phyloP scores from a whole-genome alignment of 495 filamentous ascomycete species.

The Podospora anserina region DNA sequence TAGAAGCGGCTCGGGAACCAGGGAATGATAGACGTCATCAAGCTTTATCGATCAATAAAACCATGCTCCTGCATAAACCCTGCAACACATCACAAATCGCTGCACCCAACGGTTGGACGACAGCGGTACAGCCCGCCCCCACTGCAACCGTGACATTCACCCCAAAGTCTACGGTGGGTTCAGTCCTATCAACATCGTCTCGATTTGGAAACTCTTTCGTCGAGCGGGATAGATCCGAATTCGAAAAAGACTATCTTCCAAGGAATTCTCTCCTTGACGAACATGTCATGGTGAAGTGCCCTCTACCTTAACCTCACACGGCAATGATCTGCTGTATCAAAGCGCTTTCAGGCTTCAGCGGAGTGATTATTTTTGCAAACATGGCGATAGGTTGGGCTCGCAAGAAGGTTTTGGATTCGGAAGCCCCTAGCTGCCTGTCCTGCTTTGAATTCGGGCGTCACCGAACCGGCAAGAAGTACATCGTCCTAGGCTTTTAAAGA shows the following conservation, averaged over 20 bases:
- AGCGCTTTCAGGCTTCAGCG: background rate
- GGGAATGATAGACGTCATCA: too few species aligned
- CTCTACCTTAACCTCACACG: background rate
- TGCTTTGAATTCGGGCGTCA: background rate
- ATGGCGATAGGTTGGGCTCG: background rate
- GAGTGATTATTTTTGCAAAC: background rate
- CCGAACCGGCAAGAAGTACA: too few species aligned
- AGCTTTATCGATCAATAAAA: too few species aligned
- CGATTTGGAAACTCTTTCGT: conserved; percentile 1
- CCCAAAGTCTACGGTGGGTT: background rate
- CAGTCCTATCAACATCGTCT: background rate
- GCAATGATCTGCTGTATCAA: background rate
- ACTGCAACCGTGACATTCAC: conserved; percentile 7
- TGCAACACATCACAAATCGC: too few species aligned
- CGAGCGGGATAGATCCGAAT: background rate
- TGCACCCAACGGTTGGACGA: background rate
- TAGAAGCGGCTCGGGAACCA: too few species aligned
- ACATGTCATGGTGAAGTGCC: background rate
- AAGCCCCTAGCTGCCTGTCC: background rate
- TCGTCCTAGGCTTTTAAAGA: too few species aligned
- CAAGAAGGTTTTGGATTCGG: background rate
- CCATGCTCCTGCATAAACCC: too few species aligned
- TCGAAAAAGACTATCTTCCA: background rate
- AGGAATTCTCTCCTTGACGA: background rate
- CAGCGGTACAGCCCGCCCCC: background rate